Evolutionary conservation across 805 yeast species (phyloP).

Genomic region (Candida maesae): DNA sequence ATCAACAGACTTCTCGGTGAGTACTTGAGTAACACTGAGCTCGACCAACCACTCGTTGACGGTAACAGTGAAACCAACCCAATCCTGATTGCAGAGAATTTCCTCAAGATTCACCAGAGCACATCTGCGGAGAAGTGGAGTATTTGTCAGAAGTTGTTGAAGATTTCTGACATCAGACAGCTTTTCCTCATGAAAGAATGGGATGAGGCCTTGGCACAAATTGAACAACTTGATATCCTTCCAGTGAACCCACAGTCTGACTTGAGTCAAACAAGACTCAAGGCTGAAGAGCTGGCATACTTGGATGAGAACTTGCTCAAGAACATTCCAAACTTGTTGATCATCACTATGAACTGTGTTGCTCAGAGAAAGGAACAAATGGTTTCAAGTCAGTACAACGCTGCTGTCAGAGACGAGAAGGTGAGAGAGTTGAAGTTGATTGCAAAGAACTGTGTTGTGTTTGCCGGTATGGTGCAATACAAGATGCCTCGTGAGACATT

Average conservation of each 20-base stretch:
- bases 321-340: constrained; percentile 73
- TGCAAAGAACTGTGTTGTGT: constrained; percentile 87
- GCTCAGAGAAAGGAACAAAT: constrained; percentile 49
- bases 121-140: constrained; percentile 60
- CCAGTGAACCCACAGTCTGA: constrained; percentile 46
- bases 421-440: constrained; percentile 51
- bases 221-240: constrained; percentile 59
- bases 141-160: constrained; percentile 60
- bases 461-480: constrained; percentile 92
- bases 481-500: constrained; percentile 86
- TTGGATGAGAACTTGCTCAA: constrained; percentile 70
- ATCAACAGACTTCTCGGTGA: constrained; percentile 79
- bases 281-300: constrained; percentile 63
- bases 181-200: constrained; percentile 52
- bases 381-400: constrained; percentile 38
- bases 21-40: constrained; percentile 63
- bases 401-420: constrained; percentile 49
- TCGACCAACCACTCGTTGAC: constrained; percentile 46
- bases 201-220: constrained; percentile 50
- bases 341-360: constrained; percentile 77
- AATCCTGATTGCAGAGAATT: constrained; percentile 35
- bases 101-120: constrained; percentile 46
- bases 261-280: constrained; percentile 44
- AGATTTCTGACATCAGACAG: constrained; percentile 65
- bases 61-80: constrained; percentile 42